Conservation (phyloP, 2,329 filamentous ascomycete species). For the Verticillium albo-atrum region DNA sequence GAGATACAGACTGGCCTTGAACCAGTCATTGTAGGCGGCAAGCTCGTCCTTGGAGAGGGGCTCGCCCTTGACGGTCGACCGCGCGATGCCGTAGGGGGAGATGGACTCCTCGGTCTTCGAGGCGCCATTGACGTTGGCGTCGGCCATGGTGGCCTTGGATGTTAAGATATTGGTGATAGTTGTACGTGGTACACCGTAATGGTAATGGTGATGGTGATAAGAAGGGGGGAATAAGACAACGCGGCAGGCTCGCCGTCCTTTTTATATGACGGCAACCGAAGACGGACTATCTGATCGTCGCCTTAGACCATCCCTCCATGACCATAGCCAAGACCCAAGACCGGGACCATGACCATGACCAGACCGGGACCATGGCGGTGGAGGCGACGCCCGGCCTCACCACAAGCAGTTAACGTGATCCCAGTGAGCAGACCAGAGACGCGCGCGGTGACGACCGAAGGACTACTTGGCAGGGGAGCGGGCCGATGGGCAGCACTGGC, state of each 20-base stretch:
- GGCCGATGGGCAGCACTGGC: background rate
- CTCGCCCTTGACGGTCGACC: constrained; percentile 57
- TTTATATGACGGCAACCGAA: background rate
- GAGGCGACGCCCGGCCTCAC: background rate
- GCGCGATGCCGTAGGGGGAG: constrained; percentile 59
- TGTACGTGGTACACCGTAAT: background rate
- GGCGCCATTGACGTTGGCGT: constrained; percentile 6
- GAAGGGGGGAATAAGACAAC: background rate
- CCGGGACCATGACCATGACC: background rate
- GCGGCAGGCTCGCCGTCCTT: constrained; percentile 6
- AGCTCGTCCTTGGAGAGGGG: constrained; percentile 64
- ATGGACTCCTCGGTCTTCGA: constrained; percentile 45
- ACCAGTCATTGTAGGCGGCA: constrained; percentile 66
- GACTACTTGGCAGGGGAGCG: background rate
- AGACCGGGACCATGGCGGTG: background rate
- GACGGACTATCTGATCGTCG: background rate
- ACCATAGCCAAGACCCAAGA: background rate
- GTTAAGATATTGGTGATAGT: background rate
- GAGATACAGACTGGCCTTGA: constrained; percentile 70
- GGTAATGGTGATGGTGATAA: background rate
- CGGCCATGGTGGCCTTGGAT: constrained; percentile 20
- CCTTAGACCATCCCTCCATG: background rate
- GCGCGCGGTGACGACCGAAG: background rate
- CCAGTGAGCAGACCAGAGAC: background rate
- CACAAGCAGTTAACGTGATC: background rate